These are phyloP conservation scores for Orbilia quercus DNA, from an alignment of 2,329 filamentous ascomycete genomes.

Conservation along the genomic window DNA sequence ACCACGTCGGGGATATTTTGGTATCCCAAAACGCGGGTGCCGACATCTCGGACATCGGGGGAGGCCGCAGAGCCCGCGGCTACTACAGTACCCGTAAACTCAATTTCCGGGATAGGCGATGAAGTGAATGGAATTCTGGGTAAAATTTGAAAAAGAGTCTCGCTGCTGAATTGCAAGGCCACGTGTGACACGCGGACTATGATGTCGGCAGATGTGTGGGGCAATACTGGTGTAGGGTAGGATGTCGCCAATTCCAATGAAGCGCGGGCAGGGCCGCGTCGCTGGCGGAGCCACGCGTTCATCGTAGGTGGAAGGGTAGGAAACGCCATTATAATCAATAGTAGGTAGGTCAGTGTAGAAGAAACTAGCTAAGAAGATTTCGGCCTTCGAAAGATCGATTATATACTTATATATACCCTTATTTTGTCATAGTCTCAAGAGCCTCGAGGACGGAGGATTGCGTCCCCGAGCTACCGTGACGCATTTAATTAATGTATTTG, in stretches of 20 bases:
- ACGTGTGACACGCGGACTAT: slow-evolving; percentile 41
- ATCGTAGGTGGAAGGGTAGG: not conserved
- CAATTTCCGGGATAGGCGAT: slow-evolving; percentile 32
- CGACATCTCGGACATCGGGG: slow-evolving; percentile 24
- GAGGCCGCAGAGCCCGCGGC: slow-evolving; percentile 28
- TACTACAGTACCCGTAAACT: slow-evolving; percentile 34
- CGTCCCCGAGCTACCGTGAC: too few relatives aligned
- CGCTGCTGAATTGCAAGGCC: slow-evolving; percentile 38
- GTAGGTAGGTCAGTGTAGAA: too few relatives aligned
- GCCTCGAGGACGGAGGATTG: too few relatives aligned
- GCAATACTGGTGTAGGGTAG: not conserved
- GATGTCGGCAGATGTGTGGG: slow-evolving; percentile 4
- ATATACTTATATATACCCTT: too few relatives aligned
- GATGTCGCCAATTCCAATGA: not conserved
- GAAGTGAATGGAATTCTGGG: slow-evolving; percentile 18
- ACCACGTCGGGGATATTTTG: slow-evolving; percentile 4
- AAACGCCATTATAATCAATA: slow-evolving; percentile 1
- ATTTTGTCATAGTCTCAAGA: too few relatives aligned
- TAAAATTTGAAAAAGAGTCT: slow-evolving; percentile 14
- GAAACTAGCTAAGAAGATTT: too few relatives aligned
- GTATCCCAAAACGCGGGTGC: slow-evolving; percentile 4
- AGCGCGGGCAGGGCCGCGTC: not conserved
- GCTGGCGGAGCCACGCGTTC: slow-evolving; percentile 1
- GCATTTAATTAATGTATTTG: too few relatives aligned
- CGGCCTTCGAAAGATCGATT: too few relatives aligned